A percentile compares a stretch with the other conserved stretches of the same genome.
These are phyloP conservation scores for Trametes versicolor DNA, from an alignment of 1,284 basidiomycete species.

Conservation along the genomic window DNA sequence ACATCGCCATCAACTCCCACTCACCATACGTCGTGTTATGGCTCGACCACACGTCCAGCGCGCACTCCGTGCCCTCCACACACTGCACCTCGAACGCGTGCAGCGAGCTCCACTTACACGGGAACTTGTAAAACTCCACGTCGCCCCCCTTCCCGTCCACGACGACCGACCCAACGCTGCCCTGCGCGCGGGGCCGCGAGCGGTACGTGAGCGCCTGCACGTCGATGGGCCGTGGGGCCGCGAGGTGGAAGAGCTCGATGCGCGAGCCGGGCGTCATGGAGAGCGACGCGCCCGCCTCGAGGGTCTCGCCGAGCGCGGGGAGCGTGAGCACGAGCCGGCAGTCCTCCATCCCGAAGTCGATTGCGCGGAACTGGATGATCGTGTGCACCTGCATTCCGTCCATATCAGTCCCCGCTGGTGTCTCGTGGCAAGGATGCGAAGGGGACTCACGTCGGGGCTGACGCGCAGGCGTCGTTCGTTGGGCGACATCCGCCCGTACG, in stretches of 20 bases:
- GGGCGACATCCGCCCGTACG: conserved; percentile 23
- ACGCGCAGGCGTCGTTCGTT: conserved; percentile 27
- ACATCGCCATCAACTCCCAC: neutral
- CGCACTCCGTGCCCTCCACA: conserved; percentile 24
- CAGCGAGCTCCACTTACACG: conserved; percentile 29
- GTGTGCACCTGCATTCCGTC: conserved; percentile 27
- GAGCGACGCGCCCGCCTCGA: conserved; percentile 27
- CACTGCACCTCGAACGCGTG: conserved; percentile 34
- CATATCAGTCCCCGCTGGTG: neutral
- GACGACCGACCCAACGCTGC: conserved; percentile 28
- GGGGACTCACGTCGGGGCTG: conserved; percentile 15
- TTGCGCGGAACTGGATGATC: conserved; percentile 38
- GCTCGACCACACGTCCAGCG: conserved; percentile 34
- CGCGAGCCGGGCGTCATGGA: conserved; percentile 14
- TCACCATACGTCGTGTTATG: conserved; percentile 34
- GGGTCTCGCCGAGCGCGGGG: conserved; percentile 24
- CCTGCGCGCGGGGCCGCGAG: conserved; percentile 24
- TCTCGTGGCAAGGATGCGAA: neutral
- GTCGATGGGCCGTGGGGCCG: conserved; percentile 26
- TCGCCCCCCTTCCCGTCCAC: conserved; percentile 15
- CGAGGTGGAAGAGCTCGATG: conserved; percentile 35
- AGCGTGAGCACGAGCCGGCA: conserved; percentile 38
- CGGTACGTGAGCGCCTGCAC: conserved; percentile 32
- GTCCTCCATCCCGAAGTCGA: conserved; percentile 43
- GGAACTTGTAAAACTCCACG: conserved; percentile 25